Percentiles rank a stretch among this genome's conserved stretches.
These are phyloP conservation scores for Perkinsus marinus DNA, from an alignment of 169 alveolate genomes.

Conservation along the genomic window DNA sequence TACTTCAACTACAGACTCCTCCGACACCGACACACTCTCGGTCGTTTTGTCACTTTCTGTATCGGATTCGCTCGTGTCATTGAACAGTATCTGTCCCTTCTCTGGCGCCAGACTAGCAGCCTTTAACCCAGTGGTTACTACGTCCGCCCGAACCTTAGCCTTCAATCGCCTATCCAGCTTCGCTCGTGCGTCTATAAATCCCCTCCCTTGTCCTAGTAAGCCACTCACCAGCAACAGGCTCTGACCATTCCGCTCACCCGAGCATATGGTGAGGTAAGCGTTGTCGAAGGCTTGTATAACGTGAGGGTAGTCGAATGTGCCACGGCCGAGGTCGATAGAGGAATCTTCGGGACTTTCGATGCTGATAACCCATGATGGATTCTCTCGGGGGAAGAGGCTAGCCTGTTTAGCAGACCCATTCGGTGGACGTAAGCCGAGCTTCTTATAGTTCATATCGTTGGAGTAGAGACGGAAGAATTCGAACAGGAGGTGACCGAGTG, in stretches of 20 bases:
- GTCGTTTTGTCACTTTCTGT: neutral
- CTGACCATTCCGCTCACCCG: neutral
- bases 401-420: neutral
- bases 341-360: neutral
- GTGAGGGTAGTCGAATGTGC: neutral
- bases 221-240: neutral
- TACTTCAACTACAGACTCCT: neutral
- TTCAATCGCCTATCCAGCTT: neutral
- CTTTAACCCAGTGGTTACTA: neutral
- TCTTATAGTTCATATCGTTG: neutral
- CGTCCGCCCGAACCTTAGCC: neutral
- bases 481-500: neutral
- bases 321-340: neutral
- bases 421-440: neutral
- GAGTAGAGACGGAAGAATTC: neutral
- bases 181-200: neutral
- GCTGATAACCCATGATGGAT: neutral
- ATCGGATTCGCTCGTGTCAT: neutral
- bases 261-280: neutral
- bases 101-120: neutral
- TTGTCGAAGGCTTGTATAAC: neutral
- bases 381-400: neutral
- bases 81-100: neutral
- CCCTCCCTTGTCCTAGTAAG: neutral
- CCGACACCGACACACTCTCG: neutral